phyloP scores from a whole-genome alignment of 306 rosid genomes.

The Aeschynomene evenia region DNA sequence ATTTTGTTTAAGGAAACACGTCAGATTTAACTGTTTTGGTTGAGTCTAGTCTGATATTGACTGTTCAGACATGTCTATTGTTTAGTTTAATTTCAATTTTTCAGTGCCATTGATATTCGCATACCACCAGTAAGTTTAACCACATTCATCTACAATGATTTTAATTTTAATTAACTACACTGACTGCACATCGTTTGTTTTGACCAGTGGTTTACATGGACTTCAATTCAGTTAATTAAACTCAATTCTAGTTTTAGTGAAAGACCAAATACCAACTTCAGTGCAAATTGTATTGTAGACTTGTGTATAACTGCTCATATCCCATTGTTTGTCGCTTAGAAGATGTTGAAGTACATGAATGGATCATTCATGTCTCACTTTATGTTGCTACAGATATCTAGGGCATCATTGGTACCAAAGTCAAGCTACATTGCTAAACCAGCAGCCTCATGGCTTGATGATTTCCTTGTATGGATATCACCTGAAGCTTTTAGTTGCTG shows the following conservation, averaged over 20 bases:
- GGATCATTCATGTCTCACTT: constrained; percentile 23
- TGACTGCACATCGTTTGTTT: background rate
- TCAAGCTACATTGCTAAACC: constrained; percentile 93
- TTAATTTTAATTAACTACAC: constrained; percentile 14
- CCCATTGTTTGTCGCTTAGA: background rate
- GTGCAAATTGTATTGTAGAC: background rate
- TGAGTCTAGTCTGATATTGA: constrained; percentile 13
- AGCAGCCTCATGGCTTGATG: constrained; percentile 99
- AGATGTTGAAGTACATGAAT: constrained; percentile 17
- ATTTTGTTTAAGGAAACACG: background rate
- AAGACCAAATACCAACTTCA: background rate
- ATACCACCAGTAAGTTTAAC: constrained; percentile 4
- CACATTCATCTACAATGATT: constrained; percentile 6
- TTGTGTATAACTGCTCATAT: background rate
- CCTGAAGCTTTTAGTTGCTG: constrained; percentile 99
- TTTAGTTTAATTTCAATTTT: constrained; percentile 1
- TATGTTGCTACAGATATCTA: constrained; percentile 67
- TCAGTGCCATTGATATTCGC: background rate
- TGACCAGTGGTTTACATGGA: background rate
- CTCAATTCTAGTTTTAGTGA: constrained; percentile 13
- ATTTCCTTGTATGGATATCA: constrained; percentile 95
- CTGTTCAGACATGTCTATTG: constrained; percentile 4
- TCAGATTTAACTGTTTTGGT: background rate
- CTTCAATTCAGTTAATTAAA: background rate
- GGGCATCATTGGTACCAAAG: constrained; percentile 73